These are phyloP conservation scores for Ganoderma lucidum DNA, from an alignment of 1,284 basidiomycete species.

Conservation along the genomic window DNA sequence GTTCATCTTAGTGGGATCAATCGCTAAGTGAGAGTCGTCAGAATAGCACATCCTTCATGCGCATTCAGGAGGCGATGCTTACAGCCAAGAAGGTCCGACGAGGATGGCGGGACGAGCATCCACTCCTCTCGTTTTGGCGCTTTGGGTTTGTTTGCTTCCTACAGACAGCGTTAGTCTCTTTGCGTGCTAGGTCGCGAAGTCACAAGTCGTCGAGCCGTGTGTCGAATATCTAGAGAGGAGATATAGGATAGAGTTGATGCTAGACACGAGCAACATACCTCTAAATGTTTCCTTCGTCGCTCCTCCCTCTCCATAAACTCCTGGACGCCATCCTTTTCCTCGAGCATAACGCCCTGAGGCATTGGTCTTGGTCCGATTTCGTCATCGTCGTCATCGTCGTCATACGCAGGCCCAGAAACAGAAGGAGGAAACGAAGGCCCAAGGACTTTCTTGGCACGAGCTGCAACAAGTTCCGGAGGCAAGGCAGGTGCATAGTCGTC, in stretches of 20 bases:
- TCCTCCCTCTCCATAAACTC: slow-evolving; percentile 88
- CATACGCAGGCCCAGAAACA: slow-evolving; percentile 39
- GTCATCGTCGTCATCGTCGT: slow-evolving; percentile 71
- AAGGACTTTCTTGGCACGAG: slow-evolving; percentile 44
- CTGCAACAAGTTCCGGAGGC: slow-evolving; percentile 64
- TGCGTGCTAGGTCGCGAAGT: neutral
- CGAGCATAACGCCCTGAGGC: slow-evolving; percentile 49
- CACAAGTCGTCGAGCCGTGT: neutral
- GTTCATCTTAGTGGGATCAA: slow-evolving; percentile 74
- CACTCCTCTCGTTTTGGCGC: slow-evolving; percentile 86
- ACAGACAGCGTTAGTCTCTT: slow-evolving; percentile 4
- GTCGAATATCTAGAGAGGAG: neutral
- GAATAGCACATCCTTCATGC: neutral
- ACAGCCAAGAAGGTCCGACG: slow-evolving; percentile 80
- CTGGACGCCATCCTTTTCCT: slow-evolving; percentile 66
- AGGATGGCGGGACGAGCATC: slow-evolving; percentile 92
- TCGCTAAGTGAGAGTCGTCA: slow-evolving; percentile 44
- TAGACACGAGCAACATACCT: slow-evolving; percentile 51
- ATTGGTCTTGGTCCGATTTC: slow-evolving; percentile 82
- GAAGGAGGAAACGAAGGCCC: slow-evolving; percentile 50
- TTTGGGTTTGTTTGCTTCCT: slow-evolving; percentile 81
- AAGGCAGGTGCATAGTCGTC: slow-evolving; percentile 69
- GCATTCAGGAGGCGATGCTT: slow-evolving; percentile 38
- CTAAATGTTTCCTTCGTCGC: slow-evolving; percentile 67
- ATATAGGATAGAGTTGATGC: neutral